Evolutionary conservation across 805 yeast genomes (phyloP).

Genomic region (Lachancea mirantina): DNA sequence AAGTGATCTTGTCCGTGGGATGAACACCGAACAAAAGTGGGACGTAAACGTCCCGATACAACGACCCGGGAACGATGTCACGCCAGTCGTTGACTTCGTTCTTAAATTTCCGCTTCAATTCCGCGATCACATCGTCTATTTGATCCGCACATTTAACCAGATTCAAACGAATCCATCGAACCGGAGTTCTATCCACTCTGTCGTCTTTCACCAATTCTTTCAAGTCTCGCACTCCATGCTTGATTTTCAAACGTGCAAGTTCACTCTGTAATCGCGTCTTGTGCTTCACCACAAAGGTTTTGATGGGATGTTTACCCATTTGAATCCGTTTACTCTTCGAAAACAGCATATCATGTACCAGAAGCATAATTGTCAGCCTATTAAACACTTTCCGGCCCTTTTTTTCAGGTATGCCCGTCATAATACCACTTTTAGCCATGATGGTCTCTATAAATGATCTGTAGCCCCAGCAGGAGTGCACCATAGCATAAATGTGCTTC

Average conservation of each 20-base stretch:
- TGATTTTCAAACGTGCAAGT: slow-evolving; percentile 66
- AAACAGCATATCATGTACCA: slow-evolving; percentile 77
- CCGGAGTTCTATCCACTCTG: slow-evolving; percentile 52
- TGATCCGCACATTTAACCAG: slow-evolving; percentile 41
- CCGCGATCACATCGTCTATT: slow-evolving; percentile 21
- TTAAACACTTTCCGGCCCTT: slow-evolving; percentile 43
- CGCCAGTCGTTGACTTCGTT: slow-evolving; percentile 39
- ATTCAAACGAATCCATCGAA: slow-evolving; percentile 76
- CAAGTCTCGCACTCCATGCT: slow-evolving; percentile 53
- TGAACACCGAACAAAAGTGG: slow-evolving; percentile 77
- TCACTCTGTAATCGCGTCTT: slow-evolving; percentile 81
- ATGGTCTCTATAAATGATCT: slow-evolving; percentile 56
- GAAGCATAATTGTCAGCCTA: slow-evolving; percentile 36
- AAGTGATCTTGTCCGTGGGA: slow-evolving; percentile 63
- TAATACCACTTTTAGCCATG: slow-evolving; percentile 60
- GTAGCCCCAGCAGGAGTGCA: slow-evolving; percentile 68
- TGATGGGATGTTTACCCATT: slow-evolving; percentile 81
- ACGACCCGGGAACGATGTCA: slow-evolving; percentile 44
- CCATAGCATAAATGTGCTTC: slow-evolving; percentile 79
- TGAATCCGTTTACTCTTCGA: slow-evolving; percentile 75
- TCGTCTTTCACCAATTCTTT: slow-evolving; percentile 48
- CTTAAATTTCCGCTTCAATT: slow-evolving; percentile 32
- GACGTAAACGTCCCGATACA: slow-evolving; percentile 67
- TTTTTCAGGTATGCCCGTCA: slow-evolving; percentile 38
- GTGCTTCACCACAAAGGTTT: slow-evolving; percentile 70